Evolutionary conservation across 2,329 filamentous ascomycete genomes (phyloP).

Genomic region (Phaeosphaeriaceae sp.): DNA sequence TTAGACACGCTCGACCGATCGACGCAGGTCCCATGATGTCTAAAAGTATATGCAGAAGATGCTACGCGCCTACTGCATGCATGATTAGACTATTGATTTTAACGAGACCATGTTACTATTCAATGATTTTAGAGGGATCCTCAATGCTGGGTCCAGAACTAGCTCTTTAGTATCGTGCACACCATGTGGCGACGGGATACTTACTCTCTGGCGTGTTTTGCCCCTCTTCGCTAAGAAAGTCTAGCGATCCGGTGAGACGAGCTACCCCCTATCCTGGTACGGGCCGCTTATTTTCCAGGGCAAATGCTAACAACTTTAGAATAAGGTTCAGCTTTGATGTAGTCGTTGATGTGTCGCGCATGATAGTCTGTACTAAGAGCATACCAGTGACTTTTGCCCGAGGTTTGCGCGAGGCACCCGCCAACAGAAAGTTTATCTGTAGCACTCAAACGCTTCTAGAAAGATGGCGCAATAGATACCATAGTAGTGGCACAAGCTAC

Average conservation of each 20-base stretch:
- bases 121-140: constrained; percentile 16
- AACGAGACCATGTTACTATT: constrained; percentile 4
- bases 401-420: constrained; percentile 16
- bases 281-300: constrained; percentile 8
- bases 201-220: constrained; percentile 5
- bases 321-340: constrained; percentile 19
- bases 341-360: constrained; percentile 29
- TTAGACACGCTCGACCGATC: no score
- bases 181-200: constrained; percentile 5
- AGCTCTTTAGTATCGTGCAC: background rate
- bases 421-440: constrained; percentile 23
- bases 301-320: constrained; percentile 10
- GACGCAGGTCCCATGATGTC: background rate
- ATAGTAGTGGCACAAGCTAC: background rate
- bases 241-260: constrained; percentile 6
- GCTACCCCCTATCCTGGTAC: constrained; percentile 8
- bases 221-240: constrained; percentile 9
- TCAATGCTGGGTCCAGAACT: constrained; percentile 11
- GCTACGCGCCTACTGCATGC: constrained; percentile 11
- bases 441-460: constrained; percentile 10
- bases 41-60: background rate
- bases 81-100: constrained; percentile 21
- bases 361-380: constrained; percentile 15
- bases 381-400: constrained; percentile 17
- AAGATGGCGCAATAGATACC: constrained; percentile 13